Evolutionary conservation across 2,329 filamentous ascomycete genomes (phyloP).

Genomic region (Chalaropsis ovoidea): DNA sequence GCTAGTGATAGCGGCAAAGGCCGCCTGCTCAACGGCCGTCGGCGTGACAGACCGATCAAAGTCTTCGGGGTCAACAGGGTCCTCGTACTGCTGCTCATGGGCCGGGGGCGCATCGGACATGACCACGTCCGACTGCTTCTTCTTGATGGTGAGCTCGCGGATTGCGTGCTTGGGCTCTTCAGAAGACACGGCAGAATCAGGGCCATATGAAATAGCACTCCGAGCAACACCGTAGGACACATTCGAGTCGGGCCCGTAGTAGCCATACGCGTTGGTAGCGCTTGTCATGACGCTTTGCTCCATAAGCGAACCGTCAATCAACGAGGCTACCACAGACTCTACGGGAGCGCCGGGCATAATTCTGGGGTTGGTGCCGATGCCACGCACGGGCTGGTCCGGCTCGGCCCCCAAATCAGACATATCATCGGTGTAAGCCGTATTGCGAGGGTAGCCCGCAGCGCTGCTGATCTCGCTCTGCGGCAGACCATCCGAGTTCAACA

Average conservation of each 20-base stretch:
- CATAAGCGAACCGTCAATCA: conserved; percentile 63
- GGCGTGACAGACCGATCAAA: conserved; percentile 36
- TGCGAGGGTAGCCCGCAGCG: conserved; percentile 40
- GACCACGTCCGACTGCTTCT: conserved; percentile 17
- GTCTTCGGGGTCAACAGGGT: conserved; percentile 3
- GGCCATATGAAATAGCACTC: conserved; percentile 29
- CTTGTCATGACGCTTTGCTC: conserved; percentile 59
- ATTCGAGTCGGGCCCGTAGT: conserved; percentile 21
- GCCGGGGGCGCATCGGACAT: conserved; percentile 5
- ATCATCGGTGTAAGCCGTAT: conserved; percentile 40
- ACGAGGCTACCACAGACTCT: conserved; percentile 82
- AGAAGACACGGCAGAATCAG: conserved; percentile 34
- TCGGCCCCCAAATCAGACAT: conserved; percentile 51
- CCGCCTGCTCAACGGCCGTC: conserved; percentile 41
- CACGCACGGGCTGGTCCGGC: conserved; percentile 59
- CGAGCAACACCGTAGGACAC: conserved; percentile 26
- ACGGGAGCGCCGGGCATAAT: conserved; percentile 65
- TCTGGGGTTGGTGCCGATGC: conserved; percentile 63
- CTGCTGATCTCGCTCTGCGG: conserved; percentile 21
- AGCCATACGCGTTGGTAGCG: conserved; percentile 17
- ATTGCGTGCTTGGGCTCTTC: conserved; percentile 28
- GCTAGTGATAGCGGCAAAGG: conserved; percentile 43
- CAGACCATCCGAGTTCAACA: conserved; percentile 33
- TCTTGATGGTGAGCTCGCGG: conserved; percentile 23
- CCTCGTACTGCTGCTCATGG: conserved; percentile 13